Evolutionary conservation across 2,329 filamentous ascomycete genomes (phyloP), one percentile per base, ranked within the genome.

Genomic region (Alternaria metachromatica): DNA sequence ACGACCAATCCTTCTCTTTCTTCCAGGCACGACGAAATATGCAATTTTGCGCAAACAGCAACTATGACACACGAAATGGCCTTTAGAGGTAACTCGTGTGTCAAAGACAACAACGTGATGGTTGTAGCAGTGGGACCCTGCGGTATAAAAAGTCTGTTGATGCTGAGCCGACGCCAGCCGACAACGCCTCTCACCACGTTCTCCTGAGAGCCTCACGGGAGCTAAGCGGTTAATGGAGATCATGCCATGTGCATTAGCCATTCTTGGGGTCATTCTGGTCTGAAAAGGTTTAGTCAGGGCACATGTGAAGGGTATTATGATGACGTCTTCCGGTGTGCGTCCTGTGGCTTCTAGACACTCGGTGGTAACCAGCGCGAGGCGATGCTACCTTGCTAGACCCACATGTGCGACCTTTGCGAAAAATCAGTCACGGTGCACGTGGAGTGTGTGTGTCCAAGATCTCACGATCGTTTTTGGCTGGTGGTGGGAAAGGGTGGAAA

Each of bases 61-160:
- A 57, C 66, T 69, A 69, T 74, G 72, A 74, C 72, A 74, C 66
- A 74, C 55, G 44, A 65, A 60, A 72, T 72, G 33, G 61, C 70
- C 49, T 61, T 69, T 65, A 72, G 53, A 64, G 72, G 58, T 55
- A 67, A 59, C 57, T 46, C 55, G 37, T 72, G 67, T 72, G 72
- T 72, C 72, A 74, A 61, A 50, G 46, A 50, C 63, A 41, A 26
- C 15, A 23, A 13, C 46, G 41, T 61, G 44, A 59, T 61, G 55
- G 56, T 62, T 43, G 41, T 41, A 21, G 55, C 53, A 46, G 66
- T 67, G 62, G 64, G 60, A 60, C 62, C 33, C 18, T 59, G 33
- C 45, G 55, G 59, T 46, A 64, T 57, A 50, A 62, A 60, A 50
- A 46, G 33, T 55, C 50, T 48, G 48, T 37, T 44, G 41, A 26